Evolutionary conservation across 2,329 filamentous ascomycete species (phyloP), one percentile per base, ranked within the genome.

Genomic region (Aspergillus carbonarius): DNA sequence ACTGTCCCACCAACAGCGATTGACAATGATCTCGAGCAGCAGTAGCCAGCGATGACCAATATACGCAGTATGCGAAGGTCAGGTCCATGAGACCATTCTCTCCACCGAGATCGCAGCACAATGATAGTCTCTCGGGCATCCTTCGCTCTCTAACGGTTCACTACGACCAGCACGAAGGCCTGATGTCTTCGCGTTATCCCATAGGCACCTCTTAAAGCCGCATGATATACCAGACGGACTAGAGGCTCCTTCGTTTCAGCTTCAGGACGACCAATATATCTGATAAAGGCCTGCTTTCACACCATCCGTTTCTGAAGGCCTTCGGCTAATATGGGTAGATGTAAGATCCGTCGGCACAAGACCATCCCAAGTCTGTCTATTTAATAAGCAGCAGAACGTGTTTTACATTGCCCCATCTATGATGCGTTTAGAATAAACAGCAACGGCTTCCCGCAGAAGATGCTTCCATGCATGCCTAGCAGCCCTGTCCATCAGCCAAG

Each of bases 341-440:
- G 30, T 4, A 32, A 12, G 15, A n/a, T 30, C 25, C 44, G 3
- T 12, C 25, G 18, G 17, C 30, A 20, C 30, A 32, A 17, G 15
- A 20, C 30, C 18, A 23, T 7, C 17, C 30, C 48, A 37, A 39
- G 23, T 12, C 25, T 15, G 12, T n/a, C 10, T 12, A 18, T 27
- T 12, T 32, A 12, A 32, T 7, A 34, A 44, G 51, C n/a, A 42
- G 27, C 37, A 59, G 63, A 68, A 63, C 57, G 46, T 72, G 68
- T 72, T 74, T 74, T 74, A 74, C 72, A 75, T 73, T 73, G 67
- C 66, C 70, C 69, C 70, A 66, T 74, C 72, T 74, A 75, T 73
- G 66, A 73, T 72, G 71, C 67, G 60, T 71, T 68, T 10, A 27
- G 32, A 69, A 68, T 40, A 61, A 66, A 67, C 58, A 67, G 67